phyloP scores from a whole-genome alignment of 2,329 filamentous ascomycete genomes.

The Botrytis pseudocinerea region DNA sequence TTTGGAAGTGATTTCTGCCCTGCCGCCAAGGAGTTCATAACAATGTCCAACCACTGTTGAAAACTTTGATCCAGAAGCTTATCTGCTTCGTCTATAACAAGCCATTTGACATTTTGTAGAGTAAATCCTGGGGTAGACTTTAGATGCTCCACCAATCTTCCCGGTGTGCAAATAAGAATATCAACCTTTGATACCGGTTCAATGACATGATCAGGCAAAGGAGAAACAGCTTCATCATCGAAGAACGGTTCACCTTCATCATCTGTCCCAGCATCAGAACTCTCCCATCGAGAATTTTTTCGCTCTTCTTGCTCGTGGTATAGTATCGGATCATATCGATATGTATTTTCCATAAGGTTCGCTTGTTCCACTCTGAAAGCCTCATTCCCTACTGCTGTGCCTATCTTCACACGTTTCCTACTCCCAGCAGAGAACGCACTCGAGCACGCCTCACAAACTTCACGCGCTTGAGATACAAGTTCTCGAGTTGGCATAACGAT shows the following conservation, averaged over 20 bases:
- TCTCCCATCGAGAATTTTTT: constrained; percentile 48
- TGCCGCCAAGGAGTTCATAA: constrained; percentile 60
- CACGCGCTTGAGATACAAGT: constrained; percentile 80
- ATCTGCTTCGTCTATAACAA: constrained; percentile 92
- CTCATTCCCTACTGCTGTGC: constrained; percentile 79
- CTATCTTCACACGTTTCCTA: constrained; percentile 72
- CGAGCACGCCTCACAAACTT: constrained; percentile 73
- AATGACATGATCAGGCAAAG: constrained; percentile 63
- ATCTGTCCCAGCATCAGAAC: constrained; percentile 48
- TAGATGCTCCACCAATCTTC: constrained; percentile 87
- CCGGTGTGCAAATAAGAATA: constrained; percentile 87
- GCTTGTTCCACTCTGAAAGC: constrained; percentile 67
- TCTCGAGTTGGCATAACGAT: constrained; percentile 91
- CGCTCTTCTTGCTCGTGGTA: constrained; percentile 49
- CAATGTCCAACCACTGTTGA: constrained; percentile 80
- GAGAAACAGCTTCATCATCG: constrained; percentile 42
- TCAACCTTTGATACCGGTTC: constrained; percentile 73
- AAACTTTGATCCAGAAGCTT: constrained; percentile 88
- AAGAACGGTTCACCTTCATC: constrained; percentile 42
- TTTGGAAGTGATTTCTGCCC: not conserved
- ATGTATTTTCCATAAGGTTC: constrained; percentile 61
- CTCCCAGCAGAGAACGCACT: constrained; percentile 56
- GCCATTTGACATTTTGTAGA: constrained; percentile 77
- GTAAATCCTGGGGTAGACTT: constrained; percentile 80
- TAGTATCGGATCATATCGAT: constrained; percentile 65